Conservation (phyloP, 805 yeast species). For the Candida namnaoensis region DNA sequence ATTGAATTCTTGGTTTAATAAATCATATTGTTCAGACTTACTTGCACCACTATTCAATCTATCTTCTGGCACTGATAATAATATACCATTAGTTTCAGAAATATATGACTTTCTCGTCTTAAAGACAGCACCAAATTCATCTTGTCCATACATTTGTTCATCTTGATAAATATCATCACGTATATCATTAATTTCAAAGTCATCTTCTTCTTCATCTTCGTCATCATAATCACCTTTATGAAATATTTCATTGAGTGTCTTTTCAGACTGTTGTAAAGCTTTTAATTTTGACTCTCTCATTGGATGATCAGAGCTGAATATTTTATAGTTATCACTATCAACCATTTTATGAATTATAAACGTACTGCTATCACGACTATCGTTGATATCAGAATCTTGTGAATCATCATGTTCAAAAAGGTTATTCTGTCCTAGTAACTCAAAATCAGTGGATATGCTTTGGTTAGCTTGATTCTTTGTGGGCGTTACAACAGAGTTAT, state of each 20-base stretch:
- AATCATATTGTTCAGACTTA: conserved; percentile 10
- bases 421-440: no score
- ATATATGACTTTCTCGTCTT: no score
- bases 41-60: conserved; percentile 13
- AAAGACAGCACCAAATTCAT: no score
- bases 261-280: conserved; percentile 15
- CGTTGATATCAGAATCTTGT: no score
- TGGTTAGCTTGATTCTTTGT: not conserved
- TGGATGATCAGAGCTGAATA: conserved; percentile 14
- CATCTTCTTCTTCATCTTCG: conserved; percentile 2
- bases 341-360: conserved; percentile 19
- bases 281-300: conserved; percentile 15
- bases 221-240: conserved; percentile 1
- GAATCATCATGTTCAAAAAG: no score
- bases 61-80: conserved; percentile 18
- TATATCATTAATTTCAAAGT: conserved; percentile 16
- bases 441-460: no score
- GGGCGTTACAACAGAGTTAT: not conserved
- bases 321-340: conserved; percentile 14
- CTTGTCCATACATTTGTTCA: no score
- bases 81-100: conserved; percentile 12
- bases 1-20: conserved; percentile 10
- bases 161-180: not conserved
- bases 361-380: not conserved
- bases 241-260: conserved; percentile 15